phyloP scores from a whole-genome alignment of 202 grass and related monocot species.

The Setaria viridis region DNA sequence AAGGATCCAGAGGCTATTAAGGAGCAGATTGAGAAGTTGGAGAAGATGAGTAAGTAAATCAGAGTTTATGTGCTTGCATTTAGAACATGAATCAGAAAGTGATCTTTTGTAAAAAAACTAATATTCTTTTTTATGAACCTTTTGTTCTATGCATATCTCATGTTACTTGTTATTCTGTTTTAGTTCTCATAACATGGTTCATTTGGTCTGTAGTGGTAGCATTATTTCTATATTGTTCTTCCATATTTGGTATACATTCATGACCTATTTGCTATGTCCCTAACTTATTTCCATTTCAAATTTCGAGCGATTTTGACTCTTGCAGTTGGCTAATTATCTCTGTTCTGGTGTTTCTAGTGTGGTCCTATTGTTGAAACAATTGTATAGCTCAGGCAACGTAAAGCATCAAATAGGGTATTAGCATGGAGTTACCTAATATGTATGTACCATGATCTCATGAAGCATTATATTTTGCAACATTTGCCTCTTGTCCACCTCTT shows the following conservation, averaged over 20 bases:
- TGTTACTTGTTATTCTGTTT: background rate
- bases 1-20: slow-evolving; percentile 86
- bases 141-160: slow-evolving; percentile 13
- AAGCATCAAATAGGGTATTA: slow-evolving; percentile 17
- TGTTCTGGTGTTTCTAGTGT: slow-evolving; percentile 38
- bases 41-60: slow-evolving; percentile 93
- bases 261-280: slow-evolving; percentile 11
- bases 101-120: slow-evolving; percentile 2
- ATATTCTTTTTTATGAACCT: background rate
- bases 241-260: slow-evolving; percentile 11
- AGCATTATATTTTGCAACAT: slow-evolving; percentile 26
- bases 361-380: slow-evolving; percentile 9
- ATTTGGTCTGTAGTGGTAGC: background rate
- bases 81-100: slow-evolving; percentile 20
- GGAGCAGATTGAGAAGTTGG: slow-evolving; percentile 95
- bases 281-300: slow-evolving; percentile 15
- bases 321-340: slow-evolving; percentile 31
- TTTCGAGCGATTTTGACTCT: slow-evolving; percentile 20
- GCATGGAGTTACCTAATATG: slow-evolving; percentile 29
- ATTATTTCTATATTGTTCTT: background rate
- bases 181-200: background rate
- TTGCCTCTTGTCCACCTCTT: background rate
- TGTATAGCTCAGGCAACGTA: slow-evolving; percentile 37
- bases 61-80: background rate
- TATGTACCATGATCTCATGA: background rate